These are phyloP conservation scores for Pythium guiyangense DNA, from an alignment of 352 stramenopile species.

Conservation along the genomic window DNA sequence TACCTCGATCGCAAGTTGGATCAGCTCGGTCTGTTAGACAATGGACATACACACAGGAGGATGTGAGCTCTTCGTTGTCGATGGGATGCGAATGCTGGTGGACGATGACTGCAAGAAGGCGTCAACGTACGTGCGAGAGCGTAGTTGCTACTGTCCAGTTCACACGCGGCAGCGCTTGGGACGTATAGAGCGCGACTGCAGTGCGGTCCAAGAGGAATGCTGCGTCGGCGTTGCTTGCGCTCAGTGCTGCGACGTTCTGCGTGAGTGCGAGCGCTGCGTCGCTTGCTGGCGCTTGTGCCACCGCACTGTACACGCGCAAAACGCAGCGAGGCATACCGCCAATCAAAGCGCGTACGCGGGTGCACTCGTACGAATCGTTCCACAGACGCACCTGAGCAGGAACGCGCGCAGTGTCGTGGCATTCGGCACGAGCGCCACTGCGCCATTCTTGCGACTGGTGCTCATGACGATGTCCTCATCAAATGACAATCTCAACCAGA, in stretches of 20 bases:
- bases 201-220: constrained; percentile 32
- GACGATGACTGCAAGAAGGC: not conserved
- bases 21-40: constrained; percentile 36
- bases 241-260: constrained; percentile 9
- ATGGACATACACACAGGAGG: not conserved
- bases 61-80: not conserved
- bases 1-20: constrained; percentile 45
- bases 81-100: not conserved
- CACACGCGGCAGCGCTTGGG: constrained; percentile 18
- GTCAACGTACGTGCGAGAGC: constrained; percentile 27
- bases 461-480: constrained; percentile 15
- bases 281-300: constrained; percentile 4
- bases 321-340: no score
- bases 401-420: constrained; percentile 32
- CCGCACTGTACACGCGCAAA: constrained; percentile 12
- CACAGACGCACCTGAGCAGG: constrained; percentile 23
- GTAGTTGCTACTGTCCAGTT: constrained; percentile 27
- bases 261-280: constrained; percentile 6
- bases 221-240: constrained; percentile 12
- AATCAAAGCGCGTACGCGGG: not conserved
- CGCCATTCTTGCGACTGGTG: not conserved
- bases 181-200: constrained; percentile 21
- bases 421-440: constrained; percentile 21
- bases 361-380: no score
- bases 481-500: no score